Conservation (phyloP, 305 asterid species). For the Euphrasia arctica region DNA sequence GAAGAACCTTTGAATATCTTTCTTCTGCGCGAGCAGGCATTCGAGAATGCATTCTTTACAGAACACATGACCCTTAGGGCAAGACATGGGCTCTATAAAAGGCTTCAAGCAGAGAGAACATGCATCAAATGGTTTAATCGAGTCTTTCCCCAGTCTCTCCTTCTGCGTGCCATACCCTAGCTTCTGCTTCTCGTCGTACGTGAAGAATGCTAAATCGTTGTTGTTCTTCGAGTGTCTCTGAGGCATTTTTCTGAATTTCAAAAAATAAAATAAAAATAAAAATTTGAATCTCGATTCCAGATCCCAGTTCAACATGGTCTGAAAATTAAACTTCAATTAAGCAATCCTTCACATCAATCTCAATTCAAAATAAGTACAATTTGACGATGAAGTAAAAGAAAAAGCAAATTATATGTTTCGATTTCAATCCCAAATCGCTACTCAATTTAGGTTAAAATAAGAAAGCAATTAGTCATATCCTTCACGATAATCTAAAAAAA, state of each 20-base stretch:
- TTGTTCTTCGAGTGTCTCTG: conserved; percentile 97
- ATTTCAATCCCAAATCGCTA: too few species aligned
- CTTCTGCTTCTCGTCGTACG: conserved; percentile 94
- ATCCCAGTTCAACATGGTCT: too few species aligned
- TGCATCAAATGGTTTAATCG: conserved; percentile 85
- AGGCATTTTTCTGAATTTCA: conserved; percentile 47
- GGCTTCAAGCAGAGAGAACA: conserved; percentile 93
- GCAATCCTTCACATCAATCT: too few species aligned
- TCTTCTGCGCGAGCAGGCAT: conserved; percentile 82
- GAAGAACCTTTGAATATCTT: conserved; percentile 70
- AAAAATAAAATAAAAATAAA: too few species aligned
- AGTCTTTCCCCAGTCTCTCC: conserved; percentile 82
- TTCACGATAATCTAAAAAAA: too few species aligned
- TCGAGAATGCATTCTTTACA: conserved; percentile 89
- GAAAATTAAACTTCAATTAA: too few species aligned
- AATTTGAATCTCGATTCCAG: too few species aligned
- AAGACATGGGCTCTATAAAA: conserved; percentile 71
- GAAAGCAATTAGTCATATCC: too few species aligned
- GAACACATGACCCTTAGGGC: conserved; percentile 79
- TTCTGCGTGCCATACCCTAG: conserved; percentile 92
- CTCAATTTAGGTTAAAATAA: too few species aligned
- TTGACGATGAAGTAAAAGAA: too few species aligned
- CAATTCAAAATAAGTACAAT: too few species aligned
- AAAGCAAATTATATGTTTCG: too few species aligned
- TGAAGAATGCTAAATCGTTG: conserved; percentile 89